Evolutionary conservation across 2,329 filamentous ascomycete genomes (phyloP).

Genomic region (Sporothrix dimorphospora): DNA sequence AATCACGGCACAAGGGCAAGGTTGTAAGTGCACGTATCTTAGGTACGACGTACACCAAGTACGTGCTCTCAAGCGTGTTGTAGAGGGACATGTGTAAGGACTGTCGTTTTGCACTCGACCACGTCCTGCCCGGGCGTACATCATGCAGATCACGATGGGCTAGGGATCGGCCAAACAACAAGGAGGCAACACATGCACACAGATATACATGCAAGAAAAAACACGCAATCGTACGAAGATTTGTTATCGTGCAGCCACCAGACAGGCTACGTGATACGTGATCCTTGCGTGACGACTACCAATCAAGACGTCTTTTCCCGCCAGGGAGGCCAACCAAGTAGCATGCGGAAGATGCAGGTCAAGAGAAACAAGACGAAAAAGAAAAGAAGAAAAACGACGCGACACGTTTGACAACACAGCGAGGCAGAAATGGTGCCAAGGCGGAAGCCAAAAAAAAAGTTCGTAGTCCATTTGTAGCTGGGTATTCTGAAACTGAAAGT

Average conservation of each 20-base stretch:
- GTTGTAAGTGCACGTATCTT: constrained; percentile 2
- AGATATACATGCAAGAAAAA: not conserved
- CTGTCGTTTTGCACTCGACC: not conserved
- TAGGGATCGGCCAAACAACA: constrained; percentile 3
- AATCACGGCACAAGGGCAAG: not conserved
- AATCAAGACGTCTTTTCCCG: constrained; percentile 13
- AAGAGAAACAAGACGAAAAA: not conserved
- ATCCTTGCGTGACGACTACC: constrained; percentile 18
- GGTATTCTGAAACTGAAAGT: constrained; percentile 26
- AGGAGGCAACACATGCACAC: not conserved
- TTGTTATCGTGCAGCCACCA: constrained; percentile 9
- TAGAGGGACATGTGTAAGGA: not conserved
- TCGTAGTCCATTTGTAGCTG: constrained; percentile 25
- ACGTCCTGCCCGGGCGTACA: not conserved
- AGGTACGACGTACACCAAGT: too few relatives aligned
- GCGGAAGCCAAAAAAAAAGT: not conserved
- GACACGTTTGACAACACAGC: not conserved
- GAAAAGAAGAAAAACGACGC: not conserved
- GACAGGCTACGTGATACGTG: not conserved
- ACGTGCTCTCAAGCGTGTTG: not conserved
- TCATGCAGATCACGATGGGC: not conserved
- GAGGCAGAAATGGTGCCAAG: not conserved
- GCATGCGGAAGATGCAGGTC: constrained; percentile 1
- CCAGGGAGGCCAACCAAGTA: constrained; percentile 8
- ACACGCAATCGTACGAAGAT: constrained; percentile 19